A percentile compares a stretch with the other conserved stretches of the same genome.
phyloP scores from a whole-genome alignment of 1,139 yeast species.

The Lizanozyma gosingica region DNA sequence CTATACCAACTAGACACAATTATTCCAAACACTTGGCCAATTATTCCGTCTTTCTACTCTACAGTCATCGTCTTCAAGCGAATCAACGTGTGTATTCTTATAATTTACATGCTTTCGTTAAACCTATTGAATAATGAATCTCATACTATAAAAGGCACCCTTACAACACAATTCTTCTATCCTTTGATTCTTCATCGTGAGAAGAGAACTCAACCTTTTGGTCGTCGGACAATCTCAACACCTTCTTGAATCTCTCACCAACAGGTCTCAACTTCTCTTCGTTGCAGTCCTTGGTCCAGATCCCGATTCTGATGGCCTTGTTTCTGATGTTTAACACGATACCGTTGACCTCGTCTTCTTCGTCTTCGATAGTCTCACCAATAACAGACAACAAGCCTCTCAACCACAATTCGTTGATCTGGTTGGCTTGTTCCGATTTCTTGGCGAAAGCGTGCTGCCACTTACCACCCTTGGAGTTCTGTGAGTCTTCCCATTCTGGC shows the following conservation, averaged over 20 bases:
- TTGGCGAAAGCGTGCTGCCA: slow-evolving; percentile 72
- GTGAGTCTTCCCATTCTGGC: slow-evolving; percentile 97
- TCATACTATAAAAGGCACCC: background rate
- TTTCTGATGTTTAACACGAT: slow-evolving; percentile 85
- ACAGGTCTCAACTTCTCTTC: slow-evolving; percentile 54
- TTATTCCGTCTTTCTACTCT: background rate
- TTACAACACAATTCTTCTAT: slow-evolving; percentile 5
- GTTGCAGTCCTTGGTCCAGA: slow-evolving; percentile 87
- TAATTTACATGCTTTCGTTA: background rate
- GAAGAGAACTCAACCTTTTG: slow-evolving; percentile 71
- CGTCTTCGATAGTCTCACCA: slow-evolving; percentile 93
- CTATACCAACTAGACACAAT: too few species aligned
- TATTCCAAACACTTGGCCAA: background rate
- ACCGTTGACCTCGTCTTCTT: slow-evolving; percentile 82
- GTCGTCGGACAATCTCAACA: slow-evolving; percentile 57
- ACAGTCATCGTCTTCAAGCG: background rate
- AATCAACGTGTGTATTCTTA: background rate
- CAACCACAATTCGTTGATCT: slow-evolving; percentile 89
- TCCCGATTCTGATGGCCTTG: slow-evolving; percentile 74
- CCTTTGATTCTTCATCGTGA: slow-evolving; percentile 38
- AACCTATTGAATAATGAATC: too few species aligned
- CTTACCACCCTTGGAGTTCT: slow-evolving; percentile 87
- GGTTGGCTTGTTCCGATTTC: slow-evolving; percentile 48
- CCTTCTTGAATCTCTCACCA: slow-evolving; percentile 81
- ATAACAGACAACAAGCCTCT: slow-evolving; percentile 83